Conservation (phyloP, 2,329 filamentous ascomycete species). For the Rachicladosporium sp. region DNA sequence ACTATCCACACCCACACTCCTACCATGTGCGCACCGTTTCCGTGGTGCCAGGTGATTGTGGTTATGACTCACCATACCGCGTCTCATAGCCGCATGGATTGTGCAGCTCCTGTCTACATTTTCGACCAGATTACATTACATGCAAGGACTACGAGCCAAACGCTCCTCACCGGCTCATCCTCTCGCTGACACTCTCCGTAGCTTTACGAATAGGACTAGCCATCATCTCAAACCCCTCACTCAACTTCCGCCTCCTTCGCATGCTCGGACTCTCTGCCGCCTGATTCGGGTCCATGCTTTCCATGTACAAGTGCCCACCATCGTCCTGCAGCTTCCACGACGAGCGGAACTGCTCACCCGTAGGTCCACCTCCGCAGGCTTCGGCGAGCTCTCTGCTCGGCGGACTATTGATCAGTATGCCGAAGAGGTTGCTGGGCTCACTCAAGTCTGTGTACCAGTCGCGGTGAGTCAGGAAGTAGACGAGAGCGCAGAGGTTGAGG, state of each 20-base stretch:
- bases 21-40: no score
- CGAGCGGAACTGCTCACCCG: constrained; percentile 33
- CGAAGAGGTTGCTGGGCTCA: constrained; percentile 64
- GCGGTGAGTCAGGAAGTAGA: constrained; percentile 47
- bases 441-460: constrained; percentile 66
- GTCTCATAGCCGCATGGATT: no score
- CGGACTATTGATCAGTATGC: constrained; percentile 42
- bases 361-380: constrained; percentile 42
- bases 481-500: constrained; percentile 53
- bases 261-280: constrained; percentile 9
- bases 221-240: constrained; percentile 22
- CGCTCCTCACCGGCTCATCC: constrained; percentile 14
- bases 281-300: not conserved
- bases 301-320: constrained; percentile 6
- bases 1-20: no score
- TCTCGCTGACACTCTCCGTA: constrained; percentile 25
- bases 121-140: no score
- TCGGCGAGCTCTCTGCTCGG: constrained; percentile 30
- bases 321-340: constrained; percentile 20
- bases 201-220: constrained; percentile 22
- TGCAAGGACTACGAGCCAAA: no score
- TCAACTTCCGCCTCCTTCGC: constrained; percentile 14
- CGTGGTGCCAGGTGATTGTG: no score
- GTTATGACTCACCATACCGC: no score
- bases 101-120: no score